Evolutionary conservation across 2,329 filamentous ascomycete species (phyloP).

Genomic region (Chrysosporium keratinophilum): DNA sequence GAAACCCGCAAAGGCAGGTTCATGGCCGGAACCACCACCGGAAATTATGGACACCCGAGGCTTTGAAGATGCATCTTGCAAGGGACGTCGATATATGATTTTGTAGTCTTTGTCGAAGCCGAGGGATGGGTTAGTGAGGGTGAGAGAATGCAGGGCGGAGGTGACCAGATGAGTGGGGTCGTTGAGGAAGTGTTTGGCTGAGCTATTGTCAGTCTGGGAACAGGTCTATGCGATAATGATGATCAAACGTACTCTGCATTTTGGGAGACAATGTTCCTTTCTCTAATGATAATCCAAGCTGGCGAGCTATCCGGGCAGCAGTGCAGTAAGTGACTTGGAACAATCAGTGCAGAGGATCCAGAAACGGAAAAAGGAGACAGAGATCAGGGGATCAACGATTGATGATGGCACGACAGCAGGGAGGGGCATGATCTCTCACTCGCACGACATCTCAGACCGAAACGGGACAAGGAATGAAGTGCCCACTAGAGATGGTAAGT

Average conservation of each 20-base stretch:
- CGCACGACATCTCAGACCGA: too few species aligned
- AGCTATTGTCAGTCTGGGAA: conserved; percentile 8
- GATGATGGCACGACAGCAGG: too few species aligned
- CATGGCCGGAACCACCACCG: conserved; percentile 82
- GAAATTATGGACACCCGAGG: conserved; percentile 70
- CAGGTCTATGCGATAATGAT: background rate
- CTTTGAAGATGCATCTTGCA: conserved; percentile 34
- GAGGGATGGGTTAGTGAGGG: conserved; percentile 72
- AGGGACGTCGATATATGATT: conserved; percentile 64
- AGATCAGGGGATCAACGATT: too few species aligned
- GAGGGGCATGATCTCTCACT: too few species aligned
- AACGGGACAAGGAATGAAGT: too few species aligned
- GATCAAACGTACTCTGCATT: conserved; percentile 30
- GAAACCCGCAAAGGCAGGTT: conserved; percentile 77
- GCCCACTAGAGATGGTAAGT: too few species aligned
- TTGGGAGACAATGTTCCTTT: conserved; percentile 9
- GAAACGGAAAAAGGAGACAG: background rate
- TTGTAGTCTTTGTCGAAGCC: conserved; percentile 72
- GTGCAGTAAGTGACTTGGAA: background rate
- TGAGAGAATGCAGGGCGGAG: conserved; percentile 64
- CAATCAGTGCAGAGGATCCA: background rate
- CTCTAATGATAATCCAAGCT: background rate
- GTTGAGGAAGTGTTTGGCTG: conserved; percentile 76
- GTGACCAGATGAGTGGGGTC: conserved; percentile 70
- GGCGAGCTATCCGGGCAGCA: background rate